Evolutionary conservation across 257 asterid genomes (phyloP).

Genomic region (Schizonepeta tenuifolia): DNA sequence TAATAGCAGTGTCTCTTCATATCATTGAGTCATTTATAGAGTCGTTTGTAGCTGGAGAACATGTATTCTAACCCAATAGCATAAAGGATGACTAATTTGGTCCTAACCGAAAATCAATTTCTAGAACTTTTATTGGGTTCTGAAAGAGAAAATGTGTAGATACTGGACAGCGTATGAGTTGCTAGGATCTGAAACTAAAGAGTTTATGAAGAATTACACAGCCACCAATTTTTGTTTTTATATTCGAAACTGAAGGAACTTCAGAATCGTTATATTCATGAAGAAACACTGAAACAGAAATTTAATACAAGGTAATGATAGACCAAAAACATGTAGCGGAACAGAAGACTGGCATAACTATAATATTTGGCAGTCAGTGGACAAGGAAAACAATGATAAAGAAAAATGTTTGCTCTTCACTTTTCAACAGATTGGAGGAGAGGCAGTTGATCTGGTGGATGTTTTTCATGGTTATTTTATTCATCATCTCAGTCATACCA

Average conservation of each 20-base stretch:
- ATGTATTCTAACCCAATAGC: background rate
- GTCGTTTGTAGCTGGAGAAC: background rate
- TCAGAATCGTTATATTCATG: background rate
- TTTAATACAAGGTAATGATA: no score
- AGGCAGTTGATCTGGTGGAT: no score
- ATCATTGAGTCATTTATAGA: background rate
- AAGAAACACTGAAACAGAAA: no score
- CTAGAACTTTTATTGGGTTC: background rate
- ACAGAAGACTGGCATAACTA: no score
- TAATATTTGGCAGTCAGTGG: no score
- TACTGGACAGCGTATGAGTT: background rate
- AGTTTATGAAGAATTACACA: background rate
- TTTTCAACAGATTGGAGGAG: no score
- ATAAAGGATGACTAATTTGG: conserved; percentile 12
- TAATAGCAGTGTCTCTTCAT: background rate
- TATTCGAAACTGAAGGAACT: background rate
- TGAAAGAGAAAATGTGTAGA: background rate
- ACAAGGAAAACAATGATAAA: no score
- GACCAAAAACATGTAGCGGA: no score
- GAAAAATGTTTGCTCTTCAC: no score
- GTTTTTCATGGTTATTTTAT: no score
- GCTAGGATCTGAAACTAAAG: background rate
- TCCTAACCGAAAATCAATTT: conserved; percentile 2
- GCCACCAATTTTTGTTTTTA: no score
- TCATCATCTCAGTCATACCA: no score